Conservation (phyloP, 2,329 filamentous ascomycete genomes). For the Phaeophleospora eucalypticola region DNA sequence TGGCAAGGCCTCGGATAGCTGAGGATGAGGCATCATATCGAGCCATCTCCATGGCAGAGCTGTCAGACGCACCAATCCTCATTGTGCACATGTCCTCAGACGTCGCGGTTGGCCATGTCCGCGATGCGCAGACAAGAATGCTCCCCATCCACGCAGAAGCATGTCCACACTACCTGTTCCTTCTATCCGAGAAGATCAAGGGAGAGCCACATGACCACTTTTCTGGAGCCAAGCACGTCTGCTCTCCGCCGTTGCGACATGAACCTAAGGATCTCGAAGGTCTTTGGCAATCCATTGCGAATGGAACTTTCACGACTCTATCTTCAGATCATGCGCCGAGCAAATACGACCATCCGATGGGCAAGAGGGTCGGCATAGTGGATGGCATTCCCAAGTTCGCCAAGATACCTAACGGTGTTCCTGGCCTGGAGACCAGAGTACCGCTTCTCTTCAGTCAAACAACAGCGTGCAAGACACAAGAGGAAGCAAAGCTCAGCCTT, state of each 20-base stretch:
- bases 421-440: slow-evolving; percentile 42
- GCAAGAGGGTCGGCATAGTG: slow-evolving; percentile 37
- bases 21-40: slow-evolving; percentile 51
- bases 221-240: slow-evolving; percentile 35
- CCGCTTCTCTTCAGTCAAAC: slow-evolving; percentile 38
- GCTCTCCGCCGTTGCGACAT: slow-evolving; percentile 33
- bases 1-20: slow-evolving; percentile 43
- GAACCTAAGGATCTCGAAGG: slow-evolving; percentile 31
- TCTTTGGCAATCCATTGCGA: slow-evolving; percentile 34
- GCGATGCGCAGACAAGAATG: slow-evolving; percentile 33
- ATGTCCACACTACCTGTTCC: slow-evolving; percentile 36
- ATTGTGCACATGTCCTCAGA: slow-evolving; percentile 51
- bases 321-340: slow-evolving; percentile 38
- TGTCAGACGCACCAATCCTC: slow-evolving; percentile 50
- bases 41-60: slow-evolving; percentile 47
- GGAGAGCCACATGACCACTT: slow-evolving; percentile 33
- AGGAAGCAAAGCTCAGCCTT: slow-evolving; percentile 26
- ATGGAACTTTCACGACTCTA: slow-evolving; percentile 35
- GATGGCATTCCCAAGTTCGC: slow-evolving; percentile 37
- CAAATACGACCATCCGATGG: slow-evolving; percentile 35
- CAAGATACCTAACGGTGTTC: slow-evolving; percentile 43
- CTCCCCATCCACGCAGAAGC: slow-evolving; percentile 37
- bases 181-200: slow-evolving; percentile 32
- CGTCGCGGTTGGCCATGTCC: slow-evolving; percentile 32
- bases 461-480: slow-evolving; percentile 26